Evolutionary conservation across 2,329 filamentous ascomycete species (phyloP).

Genomic region (Thelonectria blattea): DNA sequence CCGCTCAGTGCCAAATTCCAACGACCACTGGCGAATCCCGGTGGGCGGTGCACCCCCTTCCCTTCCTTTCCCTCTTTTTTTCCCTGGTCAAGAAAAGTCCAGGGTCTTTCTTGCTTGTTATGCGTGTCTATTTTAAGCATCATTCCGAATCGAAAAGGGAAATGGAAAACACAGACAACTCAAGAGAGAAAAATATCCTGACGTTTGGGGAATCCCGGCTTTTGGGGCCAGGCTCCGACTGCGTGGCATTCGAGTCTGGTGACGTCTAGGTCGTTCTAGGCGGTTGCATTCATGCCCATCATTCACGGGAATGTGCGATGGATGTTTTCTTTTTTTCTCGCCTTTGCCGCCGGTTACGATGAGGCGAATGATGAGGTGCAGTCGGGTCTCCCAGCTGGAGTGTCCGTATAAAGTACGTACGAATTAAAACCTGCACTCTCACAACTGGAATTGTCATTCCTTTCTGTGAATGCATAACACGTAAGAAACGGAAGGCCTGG

Average conservation of each 20-base stretch:
- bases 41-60: too few species aligned
- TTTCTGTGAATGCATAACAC: not conserved
- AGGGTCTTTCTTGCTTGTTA: not conserved
- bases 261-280: not conserved
- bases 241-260: not conserved
- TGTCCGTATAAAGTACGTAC: too few species aligned
- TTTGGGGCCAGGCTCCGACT: not conserved
- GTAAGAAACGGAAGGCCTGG: not conserved
- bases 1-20: too few species aligned
- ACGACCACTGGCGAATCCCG: too few species aligned
- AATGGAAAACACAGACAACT: not conserved
- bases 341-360: too few species aligned
- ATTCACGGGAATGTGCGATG: not conserved
- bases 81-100: not conserved
- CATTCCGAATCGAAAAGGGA: not conserved
- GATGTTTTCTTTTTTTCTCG: too few species aligned
- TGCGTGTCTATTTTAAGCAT: constrained; percentile 16
- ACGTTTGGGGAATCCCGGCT: constrained; percentile 1
- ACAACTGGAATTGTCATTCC: too few species aligned
- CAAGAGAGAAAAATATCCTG: not conserved
- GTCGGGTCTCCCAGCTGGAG: too few species aligned
- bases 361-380: too few species aligned
- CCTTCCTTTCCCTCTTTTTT: not conserved
- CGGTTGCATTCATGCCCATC: not conserved
- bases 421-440: too few species aligned